Evolutionary conservation across 2,329 filamentous ascomycete species (phyloP).

Genomic region (Aspergillus fumigatus): DNA sequence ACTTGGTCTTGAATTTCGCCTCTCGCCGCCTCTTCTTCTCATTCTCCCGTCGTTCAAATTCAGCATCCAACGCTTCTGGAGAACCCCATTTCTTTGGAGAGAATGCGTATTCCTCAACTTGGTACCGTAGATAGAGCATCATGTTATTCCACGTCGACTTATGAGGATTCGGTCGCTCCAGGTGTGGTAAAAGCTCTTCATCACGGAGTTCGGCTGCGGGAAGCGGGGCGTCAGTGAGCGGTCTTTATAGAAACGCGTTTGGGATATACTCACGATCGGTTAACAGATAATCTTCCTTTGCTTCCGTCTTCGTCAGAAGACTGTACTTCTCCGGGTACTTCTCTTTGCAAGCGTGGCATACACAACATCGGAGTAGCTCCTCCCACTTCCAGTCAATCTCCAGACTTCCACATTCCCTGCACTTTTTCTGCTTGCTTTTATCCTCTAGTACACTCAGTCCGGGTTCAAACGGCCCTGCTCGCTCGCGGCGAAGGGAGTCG

Average conservation of each 20-base stretch:
- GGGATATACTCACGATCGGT: conserved; percentile 67
- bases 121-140: conserved; percentile 92
- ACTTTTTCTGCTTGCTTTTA: conserved; percentile 64
- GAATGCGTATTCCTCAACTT: conserved; percentile 92
- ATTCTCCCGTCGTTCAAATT: conserved; percentile 73
- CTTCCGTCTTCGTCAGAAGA: conserved; percentile 93
- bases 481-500: conserved; percentile 65
- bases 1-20: conserved; percentile 83
- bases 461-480: conserved; percentile 81
- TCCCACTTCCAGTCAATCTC: conserved; percentile 97
- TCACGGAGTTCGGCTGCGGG: conserved; percentile 79
- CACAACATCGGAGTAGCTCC: conserved; percentile 68
- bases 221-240: conserved; percentile 5
- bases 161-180: conserved; percentile 88
- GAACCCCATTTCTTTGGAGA: conserved; percentile 82
- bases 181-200: conserved; percentile 75
- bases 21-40: conserved; percentile 85
- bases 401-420: conserved; percentile 72
- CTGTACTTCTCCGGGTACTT: conserved; percentile 89
- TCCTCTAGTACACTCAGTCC: conserved; percentile 71
- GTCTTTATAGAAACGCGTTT: not conserved
- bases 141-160: conserved; percentile 97
- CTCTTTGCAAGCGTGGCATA: conserved; percentile 86
- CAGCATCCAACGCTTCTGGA: conserved; percentile 75
- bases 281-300: conserved; percentile 87